Conservation (phyloP, 768 basidiomycete species). For the Mycena polygramma region DNA sequence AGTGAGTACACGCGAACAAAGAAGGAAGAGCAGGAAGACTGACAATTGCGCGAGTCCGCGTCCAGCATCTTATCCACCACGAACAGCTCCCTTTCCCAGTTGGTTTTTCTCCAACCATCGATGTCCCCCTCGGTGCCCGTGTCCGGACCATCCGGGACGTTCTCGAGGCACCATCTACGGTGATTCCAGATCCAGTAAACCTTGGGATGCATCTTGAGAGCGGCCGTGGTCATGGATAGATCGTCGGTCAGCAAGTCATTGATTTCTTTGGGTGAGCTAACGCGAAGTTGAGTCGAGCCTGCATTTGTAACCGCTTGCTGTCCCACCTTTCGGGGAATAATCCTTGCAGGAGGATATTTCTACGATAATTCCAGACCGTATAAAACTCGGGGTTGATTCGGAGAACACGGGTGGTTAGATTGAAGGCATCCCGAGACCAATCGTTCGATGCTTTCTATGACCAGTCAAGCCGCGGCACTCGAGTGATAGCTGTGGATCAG, state of each 20-base stretch:
- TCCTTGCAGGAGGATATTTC: constrained; percentile 80
- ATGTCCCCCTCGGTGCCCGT: constrained; percentile 56
- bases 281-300: constrained; percentile 31
- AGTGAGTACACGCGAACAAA: background rate
- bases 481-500: constrained; percentile 41
- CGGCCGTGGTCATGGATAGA: constrained; percentile 82
- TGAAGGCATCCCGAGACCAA: constrained; percentile 80
- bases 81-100: constrained; percentile 89
- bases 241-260: constrained; percentile 79
- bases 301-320: background rate
- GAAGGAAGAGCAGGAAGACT: constrained; percentile 43
- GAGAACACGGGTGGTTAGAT: constrained; percentile 82
- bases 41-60: constrained; percentile 93
- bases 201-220: constrained; percentile 90
- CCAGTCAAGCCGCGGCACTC: constrained; percentile 26
- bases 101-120: constrained; percentile 79
- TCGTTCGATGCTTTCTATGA: constrained; percentile 77
- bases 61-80: constrained; percentile 95
- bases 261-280: constrained; percentile 71
- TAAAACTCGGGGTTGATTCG: constrained; percentile 95
- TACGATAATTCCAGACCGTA: constrained; percentile 95
- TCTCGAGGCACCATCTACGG: constrained; percentile 93
- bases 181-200: constrained; percentile 99
- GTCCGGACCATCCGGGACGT: constrained; percentile 82
- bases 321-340: constrained; percentile 77